phyloP scores from a whole-genome alignment of 352 stramenopile species.

The Pythium apleroticum region DNA sequence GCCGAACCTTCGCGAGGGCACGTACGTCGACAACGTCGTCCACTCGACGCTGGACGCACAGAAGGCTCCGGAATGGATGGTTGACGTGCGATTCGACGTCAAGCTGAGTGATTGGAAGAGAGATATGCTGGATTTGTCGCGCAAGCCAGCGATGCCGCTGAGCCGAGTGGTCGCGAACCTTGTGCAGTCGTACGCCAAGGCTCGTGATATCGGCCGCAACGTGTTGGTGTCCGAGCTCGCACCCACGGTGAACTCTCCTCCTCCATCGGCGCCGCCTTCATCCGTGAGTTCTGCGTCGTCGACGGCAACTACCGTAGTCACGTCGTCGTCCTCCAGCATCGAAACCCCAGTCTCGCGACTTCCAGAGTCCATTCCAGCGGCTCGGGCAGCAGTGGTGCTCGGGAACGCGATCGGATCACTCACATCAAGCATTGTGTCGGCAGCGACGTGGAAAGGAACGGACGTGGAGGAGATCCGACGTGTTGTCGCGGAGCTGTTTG shows the following conservation, averaged over 20 bases:
- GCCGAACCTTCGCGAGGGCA: slow-evolving; percentile 72
- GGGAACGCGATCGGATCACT: slow-evolving; percentile 66
- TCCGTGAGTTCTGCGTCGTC: slow-evolving; percentile 3
- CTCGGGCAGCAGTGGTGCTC: slow-evolving; percentile 70
- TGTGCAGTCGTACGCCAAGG: slow-evolving; percentile 75
- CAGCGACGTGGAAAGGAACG: slow-evolving; percentile 70
- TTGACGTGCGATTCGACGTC: slow-evolving; percentile 49
- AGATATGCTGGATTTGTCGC: slow-evolving; percentile 15
- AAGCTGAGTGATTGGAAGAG: slow-evolving; percentile 39
- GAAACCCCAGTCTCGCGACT: slow-evolving; percentile 20
- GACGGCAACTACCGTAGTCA: neutral
- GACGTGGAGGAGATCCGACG: slow-evolving; percentile 66
- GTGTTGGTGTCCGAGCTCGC: slow-evolving; percentile 75
- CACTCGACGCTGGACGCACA: slow-evolving; percentile 74
- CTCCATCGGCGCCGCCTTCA: slow-evolving; percentile 5
- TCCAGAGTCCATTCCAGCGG: slow-evolving; percentile 58
- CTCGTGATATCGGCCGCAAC: slow-evolving; percentile 61
- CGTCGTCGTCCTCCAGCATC: neutral
- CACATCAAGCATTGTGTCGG: slow-evolving; percentile 61
- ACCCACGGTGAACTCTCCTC: slow-evolving; percentile 37
- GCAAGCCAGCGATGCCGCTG: slow-evolving; percentile 57
- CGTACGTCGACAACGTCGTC: slow-evolving; percentile 84
- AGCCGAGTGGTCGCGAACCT: slow-evolving; percentile 70
- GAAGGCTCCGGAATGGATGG: slow-evolving; percentile 63
- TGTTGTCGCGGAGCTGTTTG: slow-evolving; percentile 57